Evolutionary conservation across 2,329 filamentous ascomycete genomes (phyloP), one percentile per base, ranked within the genome.

Genomic region (Xylaria hypoxylon): DNA sequence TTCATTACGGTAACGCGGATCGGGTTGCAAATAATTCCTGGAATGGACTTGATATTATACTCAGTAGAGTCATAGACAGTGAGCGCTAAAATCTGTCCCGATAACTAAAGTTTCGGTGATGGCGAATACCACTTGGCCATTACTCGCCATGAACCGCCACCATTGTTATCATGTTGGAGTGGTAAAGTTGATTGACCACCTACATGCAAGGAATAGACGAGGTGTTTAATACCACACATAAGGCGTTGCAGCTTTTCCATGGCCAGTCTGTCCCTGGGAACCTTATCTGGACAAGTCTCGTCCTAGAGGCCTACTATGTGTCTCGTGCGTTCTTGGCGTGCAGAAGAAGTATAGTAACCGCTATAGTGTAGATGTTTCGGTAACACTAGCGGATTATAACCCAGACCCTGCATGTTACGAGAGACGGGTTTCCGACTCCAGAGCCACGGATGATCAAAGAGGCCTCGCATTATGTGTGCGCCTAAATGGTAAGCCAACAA

Each of bases 301-400:
- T 69, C 53, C 71, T 64, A 69, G 67, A 64, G 62, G 70, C 64
- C 68, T 66, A 56, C 44, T 58, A 67, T 67, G 67, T 70, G 68
- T 71, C 71, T 70, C 70, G 68, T 72, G 68, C 71, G 47, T 64
- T 52, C 69, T 71, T 67, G 64, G 68, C 64, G 56, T 65, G 62
- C 65, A 65, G 55, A 59, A 65, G 26, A 59, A 65, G 26, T 26
- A 40, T 53, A 26, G 35, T 38, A 38, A 19, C 63, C 50, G 57
- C 48, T 52, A 28, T 45, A 62, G 35, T 52, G 26, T 45, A 62
- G 35, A 56, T 58, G 60, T 64, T 69, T 64, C 52, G 64, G 68
- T 47, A 65, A 60, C 57, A 42, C 47, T 33, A 55, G 50, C 42
- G 57, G 66, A 66, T 57, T 59, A 51, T 22, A 60, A 63, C 51